Evolutionary conservation across 2,329 filamentous ascomycete genomes (phyloP).

Genomic region (Paracoccidioides brasiliensis): DNA sequence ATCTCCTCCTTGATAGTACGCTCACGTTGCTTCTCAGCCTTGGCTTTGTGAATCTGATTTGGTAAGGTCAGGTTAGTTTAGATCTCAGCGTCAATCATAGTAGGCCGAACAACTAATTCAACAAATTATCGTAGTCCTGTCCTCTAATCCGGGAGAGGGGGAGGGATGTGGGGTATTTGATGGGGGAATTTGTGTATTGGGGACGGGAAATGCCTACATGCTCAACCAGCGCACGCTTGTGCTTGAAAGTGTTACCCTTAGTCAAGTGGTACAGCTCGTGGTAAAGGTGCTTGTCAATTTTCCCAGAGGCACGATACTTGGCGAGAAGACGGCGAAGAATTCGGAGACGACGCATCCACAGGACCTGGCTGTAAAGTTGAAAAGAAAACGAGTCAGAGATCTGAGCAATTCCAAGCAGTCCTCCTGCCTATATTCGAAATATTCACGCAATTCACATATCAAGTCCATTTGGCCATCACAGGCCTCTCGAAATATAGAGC

Average conservation of each 20-base stretch:
- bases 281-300: slow-evolving; percentile 99
- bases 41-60: slow-evolving; percentile 93
- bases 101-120: too few species aligned
- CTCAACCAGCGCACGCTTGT: slow-evolving; percentile 99
- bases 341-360: slow-evolving; percentile 99
- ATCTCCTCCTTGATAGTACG: slow-evolving; percentile 96
- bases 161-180: neutral
- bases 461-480: neutral
- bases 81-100: neutral
- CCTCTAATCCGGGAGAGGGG: too few species aligned
- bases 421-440: neutral
- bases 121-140: too few species aligned
- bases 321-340: slow-evolving; percentile 97
- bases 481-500: neutral
- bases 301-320: slow-evolving; percentile 99
- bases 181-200: neutral
- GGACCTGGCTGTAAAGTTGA: slow-evolving; percentile 57
- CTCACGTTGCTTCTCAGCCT: slow-evolving; percentile 98
- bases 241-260: slow-evolving; percentile 99
- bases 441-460: neutral
- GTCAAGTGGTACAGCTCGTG: slow-evolving; percentile 99
- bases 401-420: neutral
- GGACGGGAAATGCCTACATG: slow-evolving; percentile 57
- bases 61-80: neutral
- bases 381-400: slow-evolving; percentile 17